Conservation (phyloP, 371 early-diverging fungal species). For the Circinella umbellata region DNA sequence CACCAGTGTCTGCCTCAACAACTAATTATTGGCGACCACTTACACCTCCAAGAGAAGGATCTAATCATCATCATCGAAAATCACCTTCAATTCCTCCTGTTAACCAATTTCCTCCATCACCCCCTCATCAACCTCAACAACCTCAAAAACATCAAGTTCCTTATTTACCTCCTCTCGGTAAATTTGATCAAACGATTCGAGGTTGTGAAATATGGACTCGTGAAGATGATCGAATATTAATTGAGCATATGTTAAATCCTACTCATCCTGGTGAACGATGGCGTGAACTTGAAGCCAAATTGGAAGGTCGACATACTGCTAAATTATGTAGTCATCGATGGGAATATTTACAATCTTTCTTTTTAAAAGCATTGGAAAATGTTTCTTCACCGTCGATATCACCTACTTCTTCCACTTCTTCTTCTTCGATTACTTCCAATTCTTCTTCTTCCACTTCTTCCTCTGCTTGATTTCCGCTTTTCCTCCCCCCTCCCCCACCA, state of each 20-base stretch:
- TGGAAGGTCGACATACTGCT: slow-evolving; percentile 27
- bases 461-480: neutral
- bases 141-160: slow-evolving; percentile 1
- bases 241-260: slow-evolving; percentile 25
- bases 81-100: slow-evolving; percentile 1
- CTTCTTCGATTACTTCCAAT: neutral
- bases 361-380: slow-evolving; percentile 18
- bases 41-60: slow-evolving; percentile 24
- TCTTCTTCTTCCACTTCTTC: neutral
- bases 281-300: slow-evolving; percentile 25
- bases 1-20: neutral
- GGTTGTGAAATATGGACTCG: slow-evolving; percentile 42
- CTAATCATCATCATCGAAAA: neutral
- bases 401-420: neutral
- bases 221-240: slow-evolving; percentile 24
- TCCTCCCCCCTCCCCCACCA: neutral
- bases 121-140: slow-evolving; percentile 12
- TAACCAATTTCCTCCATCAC: slow-evolving; percentile 5
- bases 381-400: neutral
- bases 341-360: slow-evolving; percentile 22
- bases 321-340: slow-evolving; percentile 24
- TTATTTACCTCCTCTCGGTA: slow-evolving; percentile 30
- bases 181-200: slow-evolving; percentile 44
- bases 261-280: slow-evolving; percentile 15
- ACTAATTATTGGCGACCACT: slow-evolving; percentile 20